Evolutionary conservation across 306 rosid genomes (phyloP), one percentile per base, ranked within the genome.

Genomic region (Casuarina equisetifolia): DNA sequence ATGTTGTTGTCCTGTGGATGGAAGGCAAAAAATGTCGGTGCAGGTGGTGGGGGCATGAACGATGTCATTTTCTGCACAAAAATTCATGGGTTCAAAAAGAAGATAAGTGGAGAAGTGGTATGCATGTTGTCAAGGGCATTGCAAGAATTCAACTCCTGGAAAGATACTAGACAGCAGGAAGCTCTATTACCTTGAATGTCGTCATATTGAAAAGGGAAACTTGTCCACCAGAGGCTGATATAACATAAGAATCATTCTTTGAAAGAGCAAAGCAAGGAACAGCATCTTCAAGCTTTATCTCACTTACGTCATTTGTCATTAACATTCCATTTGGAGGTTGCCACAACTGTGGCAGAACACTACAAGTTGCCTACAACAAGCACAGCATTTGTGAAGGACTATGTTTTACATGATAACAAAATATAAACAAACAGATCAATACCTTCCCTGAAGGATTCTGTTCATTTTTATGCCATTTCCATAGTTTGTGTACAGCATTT

Each of bases 161-260:
- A 58, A 58, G 64, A 35, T 20, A 58, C 64, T 58, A 58, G 64
- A 58, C 35, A 6, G 17, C 9, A 42, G 70, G 72, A 71, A 73
- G 75, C 69, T 74, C 25, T 15, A 66, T 58, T 88, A 89, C 99
- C 99, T 90, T 92, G 87, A 95, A 95, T 35, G 99, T 95, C 97
- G 90, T 95, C 97, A 95, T 95, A 84, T 95, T 95, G 88, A 95
- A 95, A 46, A 95, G 86, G 82, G 99, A 95, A 84, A 95, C 89
- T 87, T 95, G 92, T 16, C 97, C 98, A 64, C 97, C 99, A 1
- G 99, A 95, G 51, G 99, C 97, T 83, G 99, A 95, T 97, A 95
- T 88, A 61, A 95, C 97, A 77, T 95, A 95, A 0, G 99, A 95
- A 54, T 95, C 99, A 55, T 95, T 95, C 89, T 92, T 95, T 54